A percentile compares a stretch with the other conserved stretches of the same genome.
Evolutionary conservation across 2,329 filamentous ascomycete genomes (phyloP).

Genomic region (Cladophialophora bantiana): DNA sequence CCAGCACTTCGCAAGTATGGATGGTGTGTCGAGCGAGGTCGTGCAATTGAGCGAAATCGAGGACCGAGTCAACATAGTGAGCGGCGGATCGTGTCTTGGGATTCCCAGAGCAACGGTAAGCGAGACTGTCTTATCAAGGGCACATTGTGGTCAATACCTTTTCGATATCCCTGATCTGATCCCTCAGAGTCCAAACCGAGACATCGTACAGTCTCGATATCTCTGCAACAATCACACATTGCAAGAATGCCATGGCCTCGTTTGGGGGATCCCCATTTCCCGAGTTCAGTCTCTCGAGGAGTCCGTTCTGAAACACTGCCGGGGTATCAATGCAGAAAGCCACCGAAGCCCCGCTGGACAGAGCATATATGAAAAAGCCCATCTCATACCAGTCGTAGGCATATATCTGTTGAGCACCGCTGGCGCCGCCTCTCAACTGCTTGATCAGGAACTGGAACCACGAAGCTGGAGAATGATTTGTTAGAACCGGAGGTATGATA

Average conservation of each 20-base stretch:
- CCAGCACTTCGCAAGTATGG: conserved; percentile 45
- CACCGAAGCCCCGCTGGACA: conserved; percentile 15
- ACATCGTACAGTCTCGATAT: conserved; percentile 40
- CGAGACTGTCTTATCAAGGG: background rate
- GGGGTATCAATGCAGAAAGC: conserved; percentile 34
- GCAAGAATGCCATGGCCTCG: conserved; percentile 29
- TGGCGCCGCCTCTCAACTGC: conserved; percentile 20
- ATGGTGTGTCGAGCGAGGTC: conserved; percentile 46
- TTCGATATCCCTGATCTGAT: conserved; percentile 44
- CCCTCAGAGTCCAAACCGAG: conserved; percentile 44
- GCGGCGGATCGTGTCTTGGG: conserved; percentile 18
- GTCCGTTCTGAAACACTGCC: conserved; percentile 8
- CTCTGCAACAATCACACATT: conserved; percentile 40
- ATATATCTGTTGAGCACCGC: background rate
- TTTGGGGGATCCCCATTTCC: background rate
- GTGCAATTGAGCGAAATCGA: conserved; percentile 43
- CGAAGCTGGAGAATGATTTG: conserved; percentile 28
- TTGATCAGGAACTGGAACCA: conserved; percentile 41
- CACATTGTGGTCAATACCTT: conserved; percentile 38
- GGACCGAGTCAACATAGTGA: conserved; percentile 28
- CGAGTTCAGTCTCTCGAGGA: conserved; percentile 21
- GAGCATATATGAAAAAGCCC: conserved; percentile 35
- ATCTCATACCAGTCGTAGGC: conserved; percentile 40
- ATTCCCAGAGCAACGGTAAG: background rate
- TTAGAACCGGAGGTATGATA: background rate